Base-by-base conservation (phyloP, 805 yeast genomes). In the Kuraishia piskuri region DNA sequence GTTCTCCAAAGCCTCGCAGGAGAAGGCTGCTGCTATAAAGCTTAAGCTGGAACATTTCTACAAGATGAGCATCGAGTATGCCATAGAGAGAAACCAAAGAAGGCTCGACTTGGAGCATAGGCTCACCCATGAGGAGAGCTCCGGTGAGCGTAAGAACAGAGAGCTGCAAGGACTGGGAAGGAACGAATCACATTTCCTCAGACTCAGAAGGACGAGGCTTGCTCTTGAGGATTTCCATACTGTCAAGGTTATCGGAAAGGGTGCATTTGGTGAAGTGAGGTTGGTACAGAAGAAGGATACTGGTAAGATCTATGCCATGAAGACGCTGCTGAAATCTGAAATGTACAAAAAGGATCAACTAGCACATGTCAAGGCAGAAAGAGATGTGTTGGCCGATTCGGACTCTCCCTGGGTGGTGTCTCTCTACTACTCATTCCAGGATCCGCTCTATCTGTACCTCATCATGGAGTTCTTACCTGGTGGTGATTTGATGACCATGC, bases 211-310 rank as follows among this genome's bases (percentile, higher is more conserved):
- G 67, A 90, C 97, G 0, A 80, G 90, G 63, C 74, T 90, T 52
- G 79, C 90, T 1, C 73, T 90, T 47, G 94, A 86, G 46, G 97
- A 90, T 70, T 88, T 90, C 70, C 80, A 76, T 55, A 90, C 97
- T 1, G 95, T 90, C 53, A 90, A 90, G 69, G 96, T 87, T 37
- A 80, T 77, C 58, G 99, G 99, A 50, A 94, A 94, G 67, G 99
- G 99, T 58, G 97, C 99, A 0, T 94, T 94, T 72, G 99, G 99
- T 57, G 97, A 90, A 65, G 99, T 94, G 37, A 79, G 97, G 57
- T 74, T 94, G 52, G 98, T 94, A 14, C 97, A 94, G 65, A 92
- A 91, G 74, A 77, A 75, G 52, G 99, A 94, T 68, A 86, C 94
- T 0, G 96, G 96, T 52, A 86, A 88, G 69, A 91, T 88, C 37